Conservation (phyloP, 2,329 filamentous ascomycete species). For the Colletotrichum neosansevieriae region DNA sequence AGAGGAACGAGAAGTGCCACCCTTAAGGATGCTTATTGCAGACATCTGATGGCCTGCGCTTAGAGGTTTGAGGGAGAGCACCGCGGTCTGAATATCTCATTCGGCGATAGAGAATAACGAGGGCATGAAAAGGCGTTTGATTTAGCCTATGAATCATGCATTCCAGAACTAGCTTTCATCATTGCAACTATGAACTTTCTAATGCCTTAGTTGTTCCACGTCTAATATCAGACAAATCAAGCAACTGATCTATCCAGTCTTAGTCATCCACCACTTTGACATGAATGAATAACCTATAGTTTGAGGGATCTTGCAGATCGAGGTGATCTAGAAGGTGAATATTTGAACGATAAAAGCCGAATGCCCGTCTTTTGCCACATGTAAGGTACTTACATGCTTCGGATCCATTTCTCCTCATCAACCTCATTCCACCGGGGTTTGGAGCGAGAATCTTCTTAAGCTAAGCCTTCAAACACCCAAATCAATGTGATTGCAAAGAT, state of each 20-base stretch:
- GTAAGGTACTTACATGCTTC: not conserved
- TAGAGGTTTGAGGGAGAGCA: too few relatives aligned
- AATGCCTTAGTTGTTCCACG: too few relatives aligned
- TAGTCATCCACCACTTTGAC: conserved; percentile 32
- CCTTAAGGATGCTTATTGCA: not conserved
- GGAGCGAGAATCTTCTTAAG: conserved; percentile 34
- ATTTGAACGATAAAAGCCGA: conserved; percentile 39
- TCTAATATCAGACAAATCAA: too few relatives aligned
- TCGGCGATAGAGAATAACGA: too few relatives aligned
- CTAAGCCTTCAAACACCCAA: conserved; percentile 39
- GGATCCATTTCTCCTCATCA: conserved; percentile 38
- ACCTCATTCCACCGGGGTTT: conserved; percentile 26
- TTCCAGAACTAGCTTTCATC: too few relatives aligned
- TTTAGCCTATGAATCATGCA: too few relatives aligned
- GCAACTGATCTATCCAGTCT: not conserved
- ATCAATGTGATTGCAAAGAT: conserved; percentile 43
- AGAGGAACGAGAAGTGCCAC: not conserved
- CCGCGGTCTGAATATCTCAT: too few relatives aligned
- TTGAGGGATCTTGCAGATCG: conserved; percentile 30
- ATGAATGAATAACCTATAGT: conserved; percentile 41
- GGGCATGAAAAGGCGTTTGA: too few relatives aligned
- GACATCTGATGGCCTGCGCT: not conserved
- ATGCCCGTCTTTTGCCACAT: too few relatives aligned
- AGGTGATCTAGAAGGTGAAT: conserved; percentile 30
- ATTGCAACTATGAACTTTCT: too few relatives aligned